Evolutionary conservation across 2,329 filamentous ascomycete species (phyloP).

Genomic region (Phyllosticta citribraziliensis): DNA sequence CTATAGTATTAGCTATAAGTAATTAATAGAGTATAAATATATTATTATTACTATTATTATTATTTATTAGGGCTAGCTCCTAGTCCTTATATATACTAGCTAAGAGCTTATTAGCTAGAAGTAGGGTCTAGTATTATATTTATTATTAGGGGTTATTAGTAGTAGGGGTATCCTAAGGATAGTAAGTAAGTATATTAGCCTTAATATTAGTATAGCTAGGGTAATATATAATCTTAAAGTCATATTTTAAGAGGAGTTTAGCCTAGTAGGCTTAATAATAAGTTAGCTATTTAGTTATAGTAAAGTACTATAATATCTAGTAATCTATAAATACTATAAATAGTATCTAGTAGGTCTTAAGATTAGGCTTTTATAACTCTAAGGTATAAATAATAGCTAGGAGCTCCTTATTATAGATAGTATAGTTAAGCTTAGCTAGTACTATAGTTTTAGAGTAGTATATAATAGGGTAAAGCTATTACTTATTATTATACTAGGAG

Average conservation of each 20-base stretch:
- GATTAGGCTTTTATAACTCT: background rate
- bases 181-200: background rate
- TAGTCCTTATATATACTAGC: too few relatives aligned
- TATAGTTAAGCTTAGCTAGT: background rate
- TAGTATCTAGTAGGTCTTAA: background rate
- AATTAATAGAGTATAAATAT: too few relatives aligned
- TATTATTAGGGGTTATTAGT: too few relatives aligned
- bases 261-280: background rate
- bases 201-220: too few relatives aligned
- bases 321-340: background rate
- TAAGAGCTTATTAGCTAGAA: too few relatives aligned
- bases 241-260: background rate
- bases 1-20: too few relatives aligned
- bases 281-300: background rate
- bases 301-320: too few relatives aligned
- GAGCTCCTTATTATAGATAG: background rate
- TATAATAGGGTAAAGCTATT: background rate
- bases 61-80: too few relatives aligned
- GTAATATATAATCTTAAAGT: background rate
- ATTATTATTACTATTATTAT: too few relatives aligned
- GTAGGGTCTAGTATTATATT: too few relatives aligned
- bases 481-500: background rate
- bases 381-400: background rate
- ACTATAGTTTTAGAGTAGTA: background rate
- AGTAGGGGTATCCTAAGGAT: background rate